phyloP scores from a whole-genome alignment of 78 protist species.

The Dictyostelium capitatum region DNA sequence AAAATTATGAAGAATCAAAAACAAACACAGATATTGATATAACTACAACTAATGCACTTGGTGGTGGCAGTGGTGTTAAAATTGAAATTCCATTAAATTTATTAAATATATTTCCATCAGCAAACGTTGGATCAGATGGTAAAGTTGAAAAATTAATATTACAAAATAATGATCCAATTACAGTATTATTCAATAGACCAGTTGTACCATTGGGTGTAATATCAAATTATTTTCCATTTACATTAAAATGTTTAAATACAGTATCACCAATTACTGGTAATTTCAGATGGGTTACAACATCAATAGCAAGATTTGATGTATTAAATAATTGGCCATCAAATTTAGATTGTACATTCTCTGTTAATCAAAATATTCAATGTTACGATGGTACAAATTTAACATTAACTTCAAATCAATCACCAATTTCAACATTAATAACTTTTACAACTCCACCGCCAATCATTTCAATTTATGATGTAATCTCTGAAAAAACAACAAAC shows the following conservation, averaged over 20 bases:
- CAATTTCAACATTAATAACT: not conserved
- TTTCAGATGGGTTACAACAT: constrained; percentile 72
- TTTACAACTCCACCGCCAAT: constrained; percentile 31
- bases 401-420: not conserved
- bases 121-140: not conserved
- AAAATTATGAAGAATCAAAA: not conserved
- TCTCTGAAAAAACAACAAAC: not conserved
- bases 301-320: constrained; percentile 63
- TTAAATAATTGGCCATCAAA: constrained; percentile 67
- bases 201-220: constrained; percentile 36
- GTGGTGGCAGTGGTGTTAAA: not conserved
- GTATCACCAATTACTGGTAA: not conserved
- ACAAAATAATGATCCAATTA: constrained; percentile 37
- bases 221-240: constrained; percentile 13
- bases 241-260: not conserved
- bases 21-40: not conserved
- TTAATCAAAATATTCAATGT: constrained; percentile 14
- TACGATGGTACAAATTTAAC: constrained; percentile 13
- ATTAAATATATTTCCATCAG: constrained; percentile 16
- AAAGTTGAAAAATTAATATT: not conserved
- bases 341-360: constrained; percentile 41
- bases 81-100: constrained; percentile 9
- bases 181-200: constrained; percentile 40
- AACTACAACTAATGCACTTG: not conserved
- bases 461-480: not conserved